These are phyloP conservation scores for Tylopilus sp. DNA, from an alignment of 768 basidiomycete species.

Conservation along the genomic window DNA sequence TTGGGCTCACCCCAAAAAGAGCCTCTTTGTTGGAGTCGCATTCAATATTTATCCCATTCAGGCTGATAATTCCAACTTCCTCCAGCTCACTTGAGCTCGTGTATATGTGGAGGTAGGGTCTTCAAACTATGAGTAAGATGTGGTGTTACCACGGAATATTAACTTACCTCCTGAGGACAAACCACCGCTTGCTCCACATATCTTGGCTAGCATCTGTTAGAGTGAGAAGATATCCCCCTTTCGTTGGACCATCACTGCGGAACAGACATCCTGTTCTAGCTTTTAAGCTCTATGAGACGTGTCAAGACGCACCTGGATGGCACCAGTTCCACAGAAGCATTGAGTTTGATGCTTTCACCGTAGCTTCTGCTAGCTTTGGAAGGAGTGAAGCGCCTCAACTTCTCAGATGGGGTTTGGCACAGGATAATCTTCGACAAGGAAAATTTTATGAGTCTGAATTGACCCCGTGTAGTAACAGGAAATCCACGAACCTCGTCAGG, in stretches of 20 bases:
- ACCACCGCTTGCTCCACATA: slow-evolving; percentile 81
- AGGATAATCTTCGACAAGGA: slow-evolving; percentile 65
- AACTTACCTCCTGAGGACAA: slow-evolving; percentile 76
- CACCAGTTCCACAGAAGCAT: slow-evolving; percentile 69
- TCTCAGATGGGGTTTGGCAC: slow-evolving; percentile 63
- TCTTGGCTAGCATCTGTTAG: slow-evolving; percentile 78
- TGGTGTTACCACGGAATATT: neutral
- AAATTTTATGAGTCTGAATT: slow-evolving; percentile 5
- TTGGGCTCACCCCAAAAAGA: slow-evolving; percentile 70
- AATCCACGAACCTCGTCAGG: slow-evolving; percentile 58
- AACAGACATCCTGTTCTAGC: neutral
- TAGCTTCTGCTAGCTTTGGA: slow-evolving; percentile 32
- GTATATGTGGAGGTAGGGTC: slow-evolving; percentile 90
- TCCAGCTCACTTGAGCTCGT: slow-evolving; percentile 80
- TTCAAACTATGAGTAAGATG: slow-evolving; percentile 28
- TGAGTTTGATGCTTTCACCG: slow-evolving; percentile 59
- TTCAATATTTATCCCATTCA: slow-evolving; percentile 82
- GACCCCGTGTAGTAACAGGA: neutral
- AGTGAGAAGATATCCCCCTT: slow-evolving; percentile 80
- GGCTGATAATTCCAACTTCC: slow-evolving; percentile 78
- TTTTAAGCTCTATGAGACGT: neutral
- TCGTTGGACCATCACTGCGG: slow-evolving; percentile 72
- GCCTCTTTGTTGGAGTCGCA: slow-evolving; percentile 82
- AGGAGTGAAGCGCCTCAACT: slow-evolving; percentile 33
- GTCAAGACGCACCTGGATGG: slow-evolving; percentile 57